Conservation (phyloP, 352 stramenopile genomes). For the Phytopythium sindhum region DNA sequence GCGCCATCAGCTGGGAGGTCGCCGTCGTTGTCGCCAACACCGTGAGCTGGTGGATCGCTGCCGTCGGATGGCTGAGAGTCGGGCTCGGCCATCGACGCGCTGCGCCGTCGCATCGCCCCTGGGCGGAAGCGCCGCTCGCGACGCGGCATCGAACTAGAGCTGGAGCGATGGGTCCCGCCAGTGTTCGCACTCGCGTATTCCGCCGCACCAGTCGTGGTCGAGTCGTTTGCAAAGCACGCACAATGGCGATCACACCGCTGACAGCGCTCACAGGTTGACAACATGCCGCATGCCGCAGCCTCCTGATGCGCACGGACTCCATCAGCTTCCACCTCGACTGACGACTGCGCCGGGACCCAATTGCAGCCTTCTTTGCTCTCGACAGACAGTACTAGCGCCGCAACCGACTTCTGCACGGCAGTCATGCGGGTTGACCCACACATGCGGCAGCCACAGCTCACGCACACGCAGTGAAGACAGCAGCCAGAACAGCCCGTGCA, state of each 20-base stretch:
- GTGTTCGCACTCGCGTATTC: not conserved
- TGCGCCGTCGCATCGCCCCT: conserved; percentile 1
- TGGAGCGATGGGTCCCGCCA: not conserved
- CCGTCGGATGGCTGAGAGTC: not conserved
- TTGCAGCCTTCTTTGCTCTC: conserved; percentile 61
- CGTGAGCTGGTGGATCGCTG: not conserved
- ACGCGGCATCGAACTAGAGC: not conserved
- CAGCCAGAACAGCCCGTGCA: conserved; percentile 65
- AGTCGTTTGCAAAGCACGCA: conserved; percentile 16
- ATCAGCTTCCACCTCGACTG: not conserved
- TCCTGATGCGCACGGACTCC: not conserved
- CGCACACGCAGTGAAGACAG: conserved; percentile 68
- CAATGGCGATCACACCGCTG: conserved; percentile 41
- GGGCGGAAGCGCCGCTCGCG: conserved; percentile 31
- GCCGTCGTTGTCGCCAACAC: not conserved
- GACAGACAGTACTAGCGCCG: conserved; percentile 48
- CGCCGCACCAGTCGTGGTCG: not conserved
- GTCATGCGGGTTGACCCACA: conserved; percentile 55
- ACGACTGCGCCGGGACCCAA: conserved; percentile 25
- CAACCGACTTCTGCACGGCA: conserved; percentile 59
- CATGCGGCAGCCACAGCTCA: conserved; percentile 69
- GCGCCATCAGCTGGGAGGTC: not conserved
- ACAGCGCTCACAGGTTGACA: conserved; percentile 34
- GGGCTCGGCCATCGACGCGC: conserved; percentile 4
- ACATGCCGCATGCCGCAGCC: conserved; percentile 30